These are phyloP conservation scores for Flaveria trinervia DNA, from an alignment of 129 eudicot genomes.

Conservation along the genomic window DNA sequence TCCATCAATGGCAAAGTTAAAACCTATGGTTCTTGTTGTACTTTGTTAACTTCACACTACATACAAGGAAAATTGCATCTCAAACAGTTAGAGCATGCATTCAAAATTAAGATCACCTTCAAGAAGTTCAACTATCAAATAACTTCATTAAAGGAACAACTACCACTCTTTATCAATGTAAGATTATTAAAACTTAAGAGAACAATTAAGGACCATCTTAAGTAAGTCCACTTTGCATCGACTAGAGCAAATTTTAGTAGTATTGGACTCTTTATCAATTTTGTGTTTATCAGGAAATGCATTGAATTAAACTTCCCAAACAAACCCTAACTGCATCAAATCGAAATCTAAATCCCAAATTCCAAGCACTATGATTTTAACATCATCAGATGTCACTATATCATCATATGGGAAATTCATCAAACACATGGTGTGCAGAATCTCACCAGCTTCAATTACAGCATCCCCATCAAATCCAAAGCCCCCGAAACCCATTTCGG, in stretches of 20 bases:
- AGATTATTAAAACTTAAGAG: too few species aligned
- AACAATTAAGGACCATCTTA: not conserved
- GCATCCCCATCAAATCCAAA: slow-evolving; percentile 94
- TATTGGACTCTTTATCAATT: not conserved
- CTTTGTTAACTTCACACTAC: not conserved
- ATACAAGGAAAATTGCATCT: not conserved
- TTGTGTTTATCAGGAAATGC: not conserved
- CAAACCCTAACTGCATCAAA: not conserved
- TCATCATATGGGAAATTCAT: not conserved
- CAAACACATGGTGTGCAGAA: slow-evolving; percentile 17
- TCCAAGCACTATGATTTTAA: not conserved
- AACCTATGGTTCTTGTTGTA: not conserved
- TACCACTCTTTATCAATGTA: not conserved
- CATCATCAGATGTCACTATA: not conserved
- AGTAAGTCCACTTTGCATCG: not conserved
- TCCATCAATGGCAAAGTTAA: not conserved
- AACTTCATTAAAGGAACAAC: not conserved
- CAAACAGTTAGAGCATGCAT: not conserved
- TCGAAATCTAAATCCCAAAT: slow-evolving; percentile 7
- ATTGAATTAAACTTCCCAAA: slow-evolving; percentile 16
- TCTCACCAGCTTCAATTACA: slow-evolving; percentile 95
- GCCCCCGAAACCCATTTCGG: slow-evolving; percentile 89
- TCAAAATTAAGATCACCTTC: not conserved
- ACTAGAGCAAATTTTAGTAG: not conserved
- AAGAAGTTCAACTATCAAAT: not conserved